A percentile compares a stretch with the other conserved stretches of the same genome.
These are phyloP conservation scores for Pyrrhoderma noxium DNA, from an alignment of 1,284 basidiomycete genomes.

Conservation along the genomic window DNA sequence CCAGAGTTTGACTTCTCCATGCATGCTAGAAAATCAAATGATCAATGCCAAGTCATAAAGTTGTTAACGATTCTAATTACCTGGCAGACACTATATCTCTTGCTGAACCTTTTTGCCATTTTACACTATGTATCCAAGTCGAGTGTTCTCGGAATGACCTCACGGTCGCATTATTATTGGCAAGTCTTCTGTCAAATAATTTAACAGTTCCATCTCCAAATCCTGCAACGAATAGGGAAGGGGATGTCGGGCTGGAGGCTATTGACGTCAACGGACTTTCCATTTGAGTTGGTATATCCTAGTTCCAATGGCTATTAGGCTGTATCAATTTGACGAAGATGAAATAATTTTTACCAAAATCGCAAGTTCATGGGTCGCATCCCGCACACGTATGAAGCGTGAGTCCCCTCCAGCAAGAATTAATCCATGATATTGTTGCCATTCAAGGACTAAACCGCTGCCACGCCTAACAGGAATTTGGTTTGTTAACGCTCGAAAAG, in stretches of 20 bases:
- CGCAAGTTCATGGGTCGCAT: constrained; percentile 86
- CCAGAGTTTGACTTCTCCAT: constrained; percentile 90
- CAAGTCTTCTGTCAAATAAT: constrained; percentile 83
- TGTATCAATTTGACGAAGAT: background rate
- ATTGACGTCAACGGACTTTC: constrained; percentile 88
- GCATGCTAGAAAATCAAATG: constrained; percentile 47
- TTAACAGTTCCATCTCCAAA: constrained; percentile 92
- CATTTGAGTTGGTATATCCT: constrained; percentile 56
- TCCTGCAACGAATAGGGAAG: constrained; percentile 81
- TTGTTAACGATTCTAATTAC: constrained; percentile 35
- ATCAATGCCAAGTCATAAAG: background rate
- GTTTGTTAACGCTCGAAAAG: constrained; percentile 87
- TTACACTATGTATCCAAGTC: constrained; percentile 89
- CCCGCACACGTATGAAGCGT: constrained; percentile 87
- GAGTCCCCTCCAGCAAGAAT: constrained; percentile 90
- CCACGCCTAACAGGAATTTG: constrained; percentile 67
- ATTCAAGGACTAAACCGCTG: constrained; percentile 83
- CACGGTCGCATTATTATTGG: constrained; percentile 77
- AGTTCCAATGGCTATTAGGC: background rate
- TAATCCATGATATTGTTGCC: constrained; percentile 87
- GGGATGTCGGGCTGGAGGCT: constrained; percentile 70
- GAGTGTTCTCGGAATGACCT: constrained; percentile 78
- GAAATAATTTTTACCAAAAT: constrained; percentile 50
- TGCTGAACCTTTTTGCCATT: constrained; percentile 70
- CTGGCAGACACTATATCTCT: constrained; percentile 86